A percentile compares a stretch with the other conserved stretches of the same genome.
phyloP scores from a whole-genome alignment of 768 basidiomycete genomes.

The Mycena pura region DNA sequence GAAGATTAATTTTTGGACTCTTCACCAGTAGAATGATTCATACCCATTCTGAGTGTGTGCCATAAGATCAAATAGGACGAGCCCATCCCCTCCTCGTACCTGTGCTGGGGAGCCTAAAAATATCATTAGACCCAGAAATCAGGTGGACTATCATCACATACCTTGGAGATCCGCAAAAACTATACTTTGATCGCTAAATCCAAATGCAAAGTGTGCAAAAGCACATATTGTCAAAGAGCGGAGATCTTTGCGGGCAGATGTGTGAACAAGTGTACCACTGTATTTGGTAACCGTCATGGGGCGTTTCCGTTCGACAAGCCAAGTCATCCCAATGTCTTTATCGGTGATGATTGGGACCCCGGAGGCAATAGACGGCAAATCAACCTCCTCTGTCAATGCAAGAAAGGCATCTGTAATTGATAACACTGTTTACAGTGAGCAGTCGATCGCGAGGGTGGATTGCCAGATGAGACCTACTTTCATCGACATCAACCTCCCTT shows the following conservation, averaged over 20 bases:
- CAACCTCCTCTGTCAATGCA: not conserved
- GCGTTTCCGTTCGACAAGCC: not conserved
- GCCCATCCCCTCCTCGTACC: too few relatives aligned
- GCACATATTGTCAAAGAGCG: not conserved
- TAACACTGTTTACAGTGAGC: too few relatives aligned
- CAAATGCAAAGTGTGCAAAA: not conserved
- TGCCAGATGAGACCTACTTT: too few relatives aligned
- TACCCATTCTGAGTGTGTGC: too few relatives aligned
- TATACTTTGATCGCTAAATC: not conserved
- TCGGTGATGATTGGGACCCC: not conserved
- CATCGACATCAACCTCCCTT: not conserved
- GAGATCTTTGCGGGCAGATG: not conserved
- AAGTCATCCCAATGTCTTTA: not conserved
- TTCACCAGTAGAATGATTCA: too few relatives aligned
- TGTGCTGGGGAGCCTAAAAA: too few relatives aligned
- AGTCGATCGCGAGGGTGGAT: too few relatives aligned
- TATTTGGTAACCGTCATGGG: not conserved
- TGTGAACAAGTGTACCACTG: slow-evolving; percentile 2
- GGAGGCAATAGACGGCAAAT: not conserved
- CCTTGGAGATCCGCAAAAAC: slow-evolving; percentile 1
- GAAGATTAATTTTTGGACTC: too few relatives aligned
- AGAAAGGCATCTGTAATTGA: too few relatives aligned
- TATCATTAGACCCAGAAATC: too few relatives aligned
- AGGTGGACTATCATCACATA: not conserved
- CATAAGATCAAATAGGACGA: too few relatives aligned